These are phyloP conservation scores for Candida sp. DNA, from an alignment of 1,139 yeast genomes.

Conservation along the genomic window DNA sequence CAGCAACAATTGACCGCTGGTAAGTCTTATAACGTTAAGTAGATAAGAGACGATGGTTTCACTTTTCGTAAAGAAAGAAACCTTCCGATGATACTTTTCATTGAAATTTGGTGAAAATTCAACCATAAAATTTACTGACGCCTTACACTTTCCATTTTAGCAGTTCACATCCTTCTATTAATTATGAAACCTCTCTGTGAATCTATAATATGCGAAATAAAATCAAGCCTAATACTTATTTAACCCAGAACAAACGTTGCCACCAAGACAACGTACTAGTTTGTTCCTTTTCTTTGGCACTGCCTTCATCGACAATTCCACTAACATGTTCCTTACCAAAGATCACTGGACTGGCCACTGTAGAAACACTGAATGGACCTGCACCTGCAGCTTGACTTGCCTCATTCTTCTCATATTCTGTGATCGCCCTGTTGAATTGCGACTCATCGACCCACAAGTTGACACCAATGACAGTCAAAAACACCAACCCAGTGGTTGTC, in stretches of 20 bases:
- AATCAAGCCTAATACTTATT: no score
- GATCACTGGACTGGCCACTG: background rate
- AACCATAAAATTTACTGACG: no score
- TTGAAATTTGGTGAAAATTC: no score
- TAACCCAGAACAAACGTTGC: constrained; percentile 2
- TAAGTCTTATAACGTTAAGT: no score
- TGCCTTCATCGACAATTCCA: background rate
- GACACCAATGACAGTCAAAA: constrained; percentile 31
- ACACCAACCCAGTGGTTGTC: constrained; percentile 38
- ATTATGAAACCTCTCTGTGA: no score
- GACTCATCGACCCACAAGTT: constrained; percentile 27
- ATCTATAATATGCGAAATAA: no score
- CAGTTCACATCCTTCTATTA: no score
- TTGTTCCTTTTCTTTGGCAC: background rate
- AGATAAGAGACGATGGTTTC: no score
- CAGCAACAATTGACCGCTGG: no score
- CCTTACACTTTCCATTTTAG: no score
- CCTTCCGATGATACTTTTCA: no score
- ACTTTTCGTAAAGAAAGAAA: no score
- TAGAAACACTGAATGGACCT: constrained; percentile 5
- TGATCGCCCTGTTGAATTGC: constrained; percentile 2
- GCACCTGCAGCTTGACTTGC: background rate
- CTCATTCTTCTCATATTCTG: constrained; percentile 4
- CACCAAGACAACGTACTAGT: constrained; percentile 1
- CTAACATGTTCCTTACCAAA: constrained; percentile 5